A percentile compares a stretch with the other conserved stretches of the same genome.
Conservation (phyloP, 1,139 yeast species). For the Debaryomyces fabryi region DNA sequence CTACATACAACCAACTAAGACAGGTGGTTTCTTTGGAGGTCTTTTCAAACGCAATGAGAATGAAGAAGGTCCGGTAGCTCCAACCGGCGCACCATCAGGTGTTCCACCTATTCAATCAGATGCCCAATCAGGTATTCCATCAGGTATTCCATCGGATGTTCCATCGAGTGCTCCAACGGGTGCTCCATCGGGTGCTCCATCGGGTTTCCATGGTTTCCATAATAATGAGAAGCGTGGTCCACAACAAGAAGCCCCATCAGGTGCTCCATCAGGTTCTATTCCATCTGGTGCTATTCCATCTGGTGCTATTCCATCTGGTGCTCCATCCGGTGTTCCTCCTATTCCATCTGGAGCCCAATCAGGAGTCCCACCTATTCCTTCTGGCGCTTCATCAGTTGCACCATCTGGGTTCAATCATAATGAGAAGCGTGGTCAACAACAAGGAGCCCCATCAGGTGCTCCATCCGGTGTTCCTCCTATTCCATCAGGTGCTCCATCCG, state of each 20-base stretch:
- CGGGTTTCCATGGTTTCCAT: neutral
- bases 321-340: neutral
- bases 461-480: neutral
- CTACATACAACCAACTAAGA: neutral
- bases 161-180: neutral
- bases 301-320: neutral
- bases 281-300: neutral
- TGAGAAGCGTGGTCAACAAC: too few relatives aligned
- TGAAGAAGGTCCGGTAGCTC: neutral
- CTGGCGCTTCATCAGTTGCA: neutral
- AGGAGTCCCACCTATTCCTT: neutral
- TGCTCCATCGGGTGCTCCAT: neutral
- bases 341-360: neutral
- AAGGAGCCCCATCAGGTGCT: neutral
- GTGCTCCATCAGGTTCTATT: neutral
- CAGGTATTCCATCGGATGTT: neutral
- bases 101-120: neutral
- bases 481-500: neutral
- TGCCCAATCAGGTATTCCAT: neutral
- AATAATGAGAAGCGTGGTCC: too few relatives aligned
- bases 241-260: neutral
- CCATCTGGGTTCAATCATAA: neutral
- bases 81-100: neutral
- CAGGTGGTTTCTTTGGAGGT: neutral
- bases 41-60: neutral